phyloP scores from a whole-genome alignment of 371 early-diverging fungal genomes.

The Mucor circinelloides region DNA sequence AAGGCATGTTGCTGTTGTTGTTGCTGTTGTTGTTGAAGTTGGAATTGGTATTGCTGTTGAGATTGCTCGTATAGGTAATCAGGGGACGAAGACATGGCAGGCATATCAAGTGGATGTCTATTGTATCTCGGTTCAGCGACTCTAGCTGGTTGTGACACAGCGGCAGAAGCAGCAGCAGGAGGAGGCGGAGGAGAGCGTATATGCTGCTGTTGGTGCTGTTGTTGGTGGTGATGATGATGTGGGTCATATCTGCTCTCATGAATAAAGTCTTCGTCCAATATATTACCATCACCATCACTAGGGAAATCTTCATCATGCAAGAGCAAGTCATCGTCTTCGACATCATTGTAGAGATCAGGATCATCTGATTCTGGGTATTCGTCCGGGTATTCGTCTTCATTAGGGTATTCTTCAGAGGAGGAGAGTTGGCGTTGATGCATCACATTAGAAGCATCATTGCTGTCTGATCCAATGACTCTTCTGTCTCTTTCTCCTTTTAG shows the following conservation, averaged over 20 bases:
- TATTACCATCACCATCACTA: conserved; percentile 56
- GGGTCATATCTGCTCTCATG: conserved; percentile 31
- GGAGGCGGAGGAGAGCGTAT: conserved; percentile 13
- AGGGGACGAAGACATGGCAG: conserved; percentile 4
- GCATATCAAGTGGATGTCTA: conserved; percentile 8
- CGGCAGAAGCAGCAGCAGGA: conserved; percentile 2
- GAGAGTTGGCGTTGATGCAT: conserved; percentile 17
- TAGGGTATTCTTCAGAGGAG: conserved; percentile 24
- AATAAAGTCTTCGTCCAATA: conserved; percentile 50
- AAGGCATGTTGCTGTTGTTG: conserved; percentile 2
- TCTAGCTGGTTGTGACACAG: not conserved
- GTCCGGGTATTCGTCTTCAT: conserved; percentile 32
- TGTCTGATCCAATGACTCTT: conserved; percentile 8
- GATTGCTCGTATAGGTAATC: conserved; percentile 8
- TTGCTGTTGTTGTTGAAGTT: not conserved
- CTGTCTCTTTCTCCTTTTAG: conserved; percentile 70
- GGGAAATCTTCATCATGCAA: conserved; percentile 47
- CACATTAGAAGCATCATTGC: conserved; percentile 6
- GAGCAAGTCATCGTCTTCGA: conserved; percentile 39
- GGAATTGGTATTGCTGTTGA: not conserved
- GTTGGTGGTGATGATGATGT: conserved; percentile 12
- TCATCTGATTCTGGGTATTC: conserved; percentile 41
- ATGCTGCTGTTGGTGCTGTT: conserved; percentile 8
- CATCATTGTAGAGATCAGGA: conserved; percentile 27
- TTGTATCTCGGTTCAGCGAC: conserved; percentile 2